Percentiles rank a stretch among this genome's conserved stretches.
These are phyloP conservation scores for Daldinia decipiens DNA, from an alignment of 495 filamentous ascomycete species.

Conservation along the genomic window DNA sequence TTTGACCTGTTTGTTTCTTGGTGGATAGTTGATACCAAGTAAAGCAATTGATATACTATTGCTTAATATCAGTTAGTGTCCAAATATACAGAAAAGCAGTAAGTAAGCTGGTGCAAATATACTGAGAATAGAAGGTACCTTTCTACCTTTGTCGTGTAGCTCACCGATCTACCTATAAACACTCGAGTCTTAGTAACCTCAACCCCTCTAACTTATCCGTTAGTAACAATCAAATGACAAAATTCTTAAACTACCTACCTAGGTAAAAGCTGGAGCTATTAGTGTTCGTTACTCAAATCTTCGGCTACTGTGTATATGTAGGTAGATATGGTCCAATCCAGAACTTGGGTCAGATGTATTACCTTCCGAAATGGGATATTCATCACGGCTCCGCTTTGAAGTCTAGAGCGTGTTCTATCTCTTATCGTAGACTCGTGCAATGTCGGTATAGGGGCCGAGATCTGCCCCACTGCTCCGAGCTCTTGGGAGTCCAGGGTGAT, in stretches of 20 bases:
- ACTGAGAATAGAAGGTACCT: too few relatives aligned
- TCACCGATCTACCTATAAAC: too few relatives aligned
- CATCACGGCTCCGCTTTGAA: neutral
- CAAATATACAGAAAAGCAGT: too few relatives aligned
- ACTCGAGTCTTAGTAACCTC: too few relatives aligned
- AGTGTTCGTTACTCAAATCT: neutral
- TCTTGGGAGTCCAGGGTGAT: neutral
- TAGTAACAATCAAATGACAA: neutral
- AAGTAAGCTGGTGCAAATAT: too few relatives aligned
- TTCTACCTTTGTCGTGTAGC: too few relatives aligned
- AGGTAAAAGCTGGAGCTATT: neutral
- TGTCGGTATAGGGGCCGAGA: constrained; percentile 1
- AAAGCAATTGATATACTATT: too few relatives aligned
- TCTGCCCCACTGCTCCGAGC: constrained; percentile 4
- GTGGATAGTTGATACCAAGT: too few relatives aligned
- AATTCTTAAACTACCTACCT: too few relatives aligned
- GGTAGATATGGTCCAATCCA: constrained; percentile 18
- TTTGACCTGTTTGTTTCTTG: too few relatives aligned
- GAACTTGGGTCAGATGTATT: neutral
- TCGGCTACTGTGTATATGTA: too few relatives aligned
- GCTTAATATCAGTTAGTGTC: too few relatives aligned
- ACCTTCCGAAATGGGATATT: constrained; percentile 29
- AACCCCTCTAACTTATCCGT: neutral
- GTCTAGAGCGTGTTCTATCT: neutral
- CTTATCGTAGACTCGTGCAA: neutral